Percentiles rank a stretch among this genome's conserved stretches.
Evolutionary conservation across 139 green algal species (phyloP).

Genomic region (Closterium sp.): DNA sequence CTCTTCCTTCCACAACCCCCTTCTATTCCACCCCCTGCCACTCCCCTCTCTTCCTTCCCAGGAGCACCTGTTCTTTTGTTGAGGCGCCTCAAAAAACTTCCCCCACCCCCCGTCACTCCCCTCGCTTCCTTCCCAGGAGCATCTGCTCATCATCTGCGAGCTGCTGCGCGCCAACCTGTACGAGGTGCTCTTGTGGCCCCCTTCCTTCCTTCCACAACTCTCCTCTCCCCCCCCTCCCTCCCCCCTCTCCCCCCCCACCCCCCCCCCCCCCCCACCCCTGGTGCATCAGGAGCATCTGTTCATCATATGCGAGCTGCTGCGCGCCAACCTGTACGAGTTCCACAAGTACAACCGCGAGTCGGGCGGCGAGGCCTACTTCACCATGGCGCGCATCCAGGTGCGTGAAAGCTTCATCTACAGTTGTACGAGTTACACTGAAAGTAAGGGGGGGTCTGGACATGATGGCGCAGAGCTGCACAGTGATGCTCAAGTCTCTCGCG

Average conservation of each 20-base stretch:
- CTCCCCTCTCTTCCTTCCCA: background rate
- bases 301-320: conserved; percentile 94
- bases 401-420: background rate
- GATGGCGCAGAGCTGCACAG: background rate
- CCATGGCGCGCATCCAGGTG: conserved; percentile 68
- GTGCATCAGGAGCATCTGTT: conserved; percentile 93
- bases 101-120: conserved; percentile 55
- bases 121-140: conserved; percentile 69
- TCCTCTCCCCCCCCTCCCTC: background rate
- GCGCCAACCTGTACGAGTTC: conserved; percentile 97
- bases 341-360: conserved; percentile 89
- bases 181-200: conserved; percentile 3
- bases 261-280: background rate
- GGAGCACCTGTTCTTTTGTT: background rate
- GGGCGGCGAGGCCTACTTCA: conserved; percentile 86
- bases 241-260: background rate
- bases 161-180: conserved; percentile 96
- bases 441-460: background rate
- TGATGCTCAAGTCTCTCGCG: background rate
- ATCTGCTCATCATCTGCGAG: conserved; percentile 95
- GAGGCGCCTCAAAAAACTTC: too few species aligned
- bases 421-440: background rate
- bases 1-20: too few species aligned
- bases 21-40: too few species aligned
- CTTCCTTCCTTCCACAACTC: background rate